Conservation (phyloP, 2,329 filamentous ascomycete genomes). For the Penicillium sp. region DNA sequence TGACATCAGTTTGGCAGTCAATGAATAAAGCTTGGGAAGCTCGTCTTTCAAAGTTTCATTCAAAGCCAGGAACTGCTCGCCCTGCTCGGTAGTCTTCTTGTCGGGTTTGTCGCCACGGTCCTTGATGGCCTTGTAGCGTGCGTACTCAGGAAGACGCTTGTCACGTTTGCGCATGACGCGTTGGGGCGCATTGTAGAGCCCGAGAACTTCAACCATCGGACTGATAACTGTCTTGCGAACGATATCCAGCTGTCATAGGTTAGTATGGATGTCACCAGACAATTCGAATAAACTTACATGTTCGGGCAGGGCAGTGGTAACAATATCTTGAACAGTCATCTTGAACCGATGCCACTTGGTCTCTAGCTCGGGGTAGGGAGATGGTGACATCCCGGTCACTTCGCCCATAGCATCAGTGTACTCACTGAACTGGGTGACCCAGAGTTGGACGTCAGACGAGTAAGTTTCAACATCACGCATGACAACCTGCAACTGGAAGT, state of each 20-base stretch:
- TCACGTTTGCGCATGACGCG: conserved; percentile 91
- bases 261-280: conserved; percentile 1
- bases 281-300: conserved; percentile 60
- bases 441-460: conserved; percentile 75
- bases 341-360: conserved; percentile 94
- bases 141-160: conserved; percentile 88
- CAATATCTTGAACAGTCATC: conserved; percentile 80
- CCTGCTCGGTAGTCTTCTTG: conserved; percentile 77
- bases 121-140: conserved; percentile 74
- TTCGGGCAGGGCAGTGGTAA: conserved; percentile 77
- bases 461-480: conserved; percentile 94
- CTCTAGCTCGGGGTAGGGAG: conserved; percentile 79
- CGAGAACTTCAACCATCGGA: conserved; percentile 76
- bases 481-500: conserved; percentile 87
- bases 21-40: conserved; percentile 75
- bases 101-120: conserved; percentile 83
- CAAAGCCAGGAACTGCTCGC: conserved; percentile 85
- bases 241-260: conserved; percentile 52
- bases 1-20: conserved; percentile 82
- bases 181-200: conserved; percentile 79
- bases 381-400: conserved; percentile 69
- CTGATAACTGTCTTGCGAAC: conserved; percentile 83
- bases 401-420: conserved; percentile 81
- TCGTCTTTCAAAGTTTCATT: conserved; percentile 94
- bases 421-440: conserved; percentile 77